phyloP scores from a whole-genome alignment of 2,329 filamentous ascomycete genomes.

The Fusarium tuaranense region DNA sequence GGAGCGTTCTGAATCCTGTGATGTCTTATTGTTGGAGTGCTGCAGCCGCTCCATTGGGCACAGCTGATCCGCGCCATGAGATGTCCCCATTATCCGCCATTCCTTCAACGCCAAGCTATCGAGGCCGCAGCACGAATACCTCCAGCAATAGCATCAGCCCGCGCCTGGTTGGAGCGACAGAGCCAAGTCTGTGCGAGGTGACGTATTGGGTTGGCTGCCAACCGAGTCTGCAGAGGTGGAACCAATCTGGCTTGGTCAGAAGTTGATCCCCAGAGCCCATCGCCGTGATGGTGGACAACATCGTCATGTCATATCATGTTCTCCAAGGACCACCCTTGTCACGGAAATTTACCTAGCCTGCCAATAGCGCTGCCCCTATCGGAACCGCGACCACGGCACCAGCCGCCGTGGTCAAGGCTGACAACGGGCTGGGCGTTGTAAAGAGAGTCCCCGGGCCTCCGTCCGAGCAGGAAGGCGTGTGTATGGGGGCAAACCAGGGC shows the following conservation, averaged over 20 bases:
- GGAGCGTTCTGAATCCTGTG: conserved; percentile 22
- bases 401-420: conserved; percentile 32
- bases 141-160: conserved; percentile 23
- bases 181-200: conserved; percentile 32
- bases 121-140: conserved; percentile 23
- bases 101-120: conserved; percentile 26
- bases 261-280: conserved; percentile 28
- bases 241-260: conserved; percentile 18
- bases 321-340: conserved; percentile 31
- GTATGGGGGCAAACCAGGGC: not conserved
- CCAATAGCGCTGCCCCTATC: conserved; percentile 34
- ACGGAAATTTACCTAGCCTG: conserved; percentile 40
- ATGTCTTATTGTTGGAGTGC: conserved; percentile 15
- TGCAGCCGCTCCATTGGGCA: conserved; percentile 20
- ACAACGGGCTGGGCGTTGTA: conserved; percentile 22
- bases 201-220: conserved; percentile 32
- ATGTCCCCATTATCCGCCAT: conserved; percentile 24
- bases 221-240: conserved; percentile 20
- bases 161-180: conserved; percentile 20
- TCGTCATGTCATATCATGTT: conserved; percentile 44
- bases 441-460: not conserved
- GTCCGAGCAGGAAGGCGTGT: not conserved
- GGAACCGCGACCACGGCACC: conserved; percentile 30
- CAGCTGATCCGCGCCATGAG: conserved; percentile 18
- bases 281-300: conserved; percentile 11